Base-by-base conservation (phyloP, 2,329 filamentous ascomycete genomes). In the Hypoxylon sp. region DNA sequence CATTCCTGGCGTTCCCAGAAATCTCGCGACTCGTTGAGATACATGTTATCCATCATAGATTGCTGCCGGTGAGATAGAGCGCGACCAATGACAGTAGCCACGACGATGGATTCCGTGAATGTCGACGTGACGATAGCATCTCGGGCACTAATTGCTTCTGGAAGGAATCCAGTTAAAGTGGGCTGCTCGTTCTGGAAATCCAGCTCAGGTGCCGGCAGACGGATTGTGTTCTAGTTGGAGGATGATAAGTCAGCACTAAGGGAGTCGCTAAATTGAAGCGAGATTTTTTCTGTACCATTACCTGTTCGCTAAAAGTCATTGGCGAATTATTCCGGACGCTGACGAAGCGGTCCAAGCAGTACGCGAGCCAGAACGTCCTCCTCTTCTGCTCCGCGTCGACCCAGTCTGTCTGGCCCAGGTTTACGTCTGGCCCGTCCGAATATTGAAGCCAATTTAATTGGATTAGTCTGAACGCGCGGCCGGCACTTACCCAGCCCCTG, bases 401-500 rank as follows among this genome's bases (percentile, higher is more conserved):
- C 68, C 68, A 70, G 32, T 70, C 62, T 7, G 52, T 63, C 52
- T 60, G 64, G n/a, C 46, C 27, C 6, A 70, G 34, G 30, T 51
- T 61, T n/a, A 60, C 46, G 23, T 70, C 65, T 12, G 65, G 7
- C 2, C 59, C 59, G 21, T 66, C 60, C 16, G 62, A 58, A 34
- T 70, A 70, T 48, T 68, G 61, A 25, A 62, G 63, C 68, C 68
- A 70, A 37, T 70, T 66, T 21, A 71, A 66, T 58, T 71, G 71
- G 16, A 73, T 69, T 29, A 72, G 58, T 52, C 70, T 60, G 46
- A 72, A 72, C 25, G 71, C 68, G 63, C 70, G 67, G 27, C 71
- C 71, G 32, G 71, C 71, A 48, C 68, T 73, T 14, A 73, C 68
- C 71, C 71, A 74, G 8, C 64, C 70, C 23, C 64, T 63, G 19